Evolutionary conservation across 345 rosid genomes (phyloP), one percentile per base, ranked within the genome.

Genomic region (Boechera retrofracta): DNA sequence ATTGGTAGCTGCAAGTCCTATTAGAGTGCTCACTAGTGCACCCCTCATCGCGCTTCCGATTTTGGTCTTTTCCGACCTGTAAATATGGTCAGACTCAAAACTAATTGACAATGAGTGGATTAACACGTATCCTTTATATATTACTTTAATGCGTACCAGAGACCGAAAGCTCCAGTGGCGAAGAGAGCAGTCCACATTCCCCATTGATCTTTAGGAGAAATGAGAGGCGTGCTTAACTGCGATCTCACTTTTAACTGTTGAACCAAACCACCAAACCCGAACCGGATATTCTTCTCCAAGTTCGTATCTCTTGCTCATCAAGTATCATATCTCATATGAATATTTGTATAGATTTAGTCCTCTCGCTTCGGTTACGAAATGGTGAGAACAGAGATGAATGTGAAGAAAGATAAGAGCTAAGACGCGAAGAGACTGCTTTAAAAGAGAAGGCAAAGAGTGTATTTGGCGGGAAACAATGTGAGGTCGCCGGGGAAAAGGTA

Each of bases 1-100:
- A 13, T 44, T 44, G 6, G 94, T 85, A 10, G 91, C 89, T 28
- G 83, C 87, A 2, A 87, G 89, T 31, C 92, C 94, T 32, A 89
- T 78, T 78, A 89, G 77, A 41, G 88, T 87, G 85, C 89, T 91
- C 58, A 87, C 94, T 15, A 89, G 51, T 13, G 97, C 97, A 36
- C 87, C 91, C 44, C 94, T 89, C 82, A 89, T 67, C n/a, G 88
- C 79, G 64, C 93, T 87, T 49, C 97, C 93, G 18, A 89, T 56
- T 78, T 83, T 85, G 62, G 91, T 91, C 81, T 83, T 86, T 88
- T 87, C 89, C 41, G 96, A 85, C 96, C 90, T 90, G 24, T 21
- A 21, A 21, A 21, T 21, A 21, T 21, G 24, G 81, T 56, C 7
- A 77, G 13, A 62, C 41, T 1, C 12, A 74, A 53, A 31, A 68